A percentile compares a stretch with the other conserved stretches of the same genome.
Evolutionary conservation across 306 rosid genomes (phyloP).

Genomic region (Corylus avellana): DNA sequence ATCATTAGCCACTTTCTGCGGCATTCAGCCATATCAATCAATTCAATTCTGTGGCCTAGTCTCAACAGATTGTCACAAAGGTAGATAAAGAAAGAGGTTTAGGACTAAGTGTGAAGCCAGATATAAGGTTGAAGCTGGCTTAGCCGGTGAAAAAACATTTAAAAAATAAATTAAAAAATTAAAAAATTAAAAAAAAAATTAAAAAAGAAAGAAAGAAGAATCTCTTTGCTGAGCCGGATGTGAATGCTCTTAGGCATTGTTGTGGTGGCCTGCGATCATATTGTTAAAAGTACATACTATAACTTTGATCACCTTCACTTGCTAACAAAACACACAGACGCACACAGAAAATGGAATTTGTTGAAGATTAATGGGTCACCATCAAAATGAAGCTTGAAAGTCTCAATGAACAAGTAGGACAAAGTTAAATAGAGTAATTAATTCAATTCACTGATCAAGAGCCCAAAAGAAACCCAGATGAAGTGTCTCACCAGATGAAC

Average conservation of each 20-base stretch:
- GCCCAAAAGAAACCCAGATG: not conserved
- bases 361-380: not conserved
- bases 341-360: not conserved
- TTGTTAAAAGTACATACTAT: not conserved
- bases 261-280: not conserved
- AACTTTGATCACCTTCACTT: not conserved
- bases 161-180: no score
- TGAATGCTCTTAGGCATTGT: not conserved
- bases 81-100: no score
- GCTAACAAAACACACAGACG: not conserved
- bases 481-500: constrained; percentile 1
- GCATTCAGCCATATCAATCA: no score
- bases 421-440: not conserved
- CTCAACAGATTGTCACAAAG: no score
- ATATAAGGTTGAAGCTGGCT: not conserved
- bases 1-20: no score
- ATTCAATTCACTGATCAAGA: not conserved
- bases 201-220: not conserved
- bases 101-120: no score
- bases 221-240: not conserved
- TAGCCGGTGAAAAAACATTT: no score
- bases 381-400: not conserved
- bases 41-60: no score
- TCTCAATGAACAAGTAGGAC: not conserved
- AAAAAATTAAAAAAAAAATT: no score